Evolutionary conservation across 225 moss, liverwort and hornwort genomes (phyloP), one percentile per base, ranked within the genome.

Genomic region (Marchantia polymorpha): DNA sequence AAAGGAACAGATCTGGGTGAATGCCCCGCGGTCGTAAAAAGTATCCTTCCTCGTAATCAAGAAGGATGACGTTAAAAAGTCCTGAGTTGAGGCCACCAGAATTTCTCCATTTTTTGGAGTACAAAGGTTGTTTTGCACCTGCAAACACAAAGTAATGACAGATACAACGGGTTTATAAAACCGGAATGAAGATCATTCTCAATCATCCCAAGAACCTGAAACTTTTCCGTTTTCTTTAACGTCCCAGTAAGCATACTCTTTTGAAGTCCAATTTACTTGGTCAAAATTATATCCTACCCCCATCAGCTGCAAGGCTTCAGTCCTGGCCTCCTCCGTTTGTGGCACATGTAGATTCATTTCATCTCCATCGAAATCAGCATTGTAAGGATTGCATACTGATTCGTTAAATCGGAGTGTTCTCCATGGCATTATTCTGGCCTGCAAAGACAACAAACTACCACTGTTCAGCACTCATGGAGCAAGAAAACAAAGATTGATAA

Each of bases 331-430:
- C 89, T 99, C 97, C 70, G 94, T 99, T 87, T 99, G 97, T 78
- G 97, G 97, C 83, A 99, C 97, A 74, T 99, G 97, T 80, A 99
- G 83, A 80, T 99, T 99, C 97, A 99, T 99, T 84, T 99, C 97
- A 85, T 99, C 97, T 79, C 97, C 97, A 81, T 99, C 97, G 81
- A 99, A 99, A 85, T 99, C 97, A 69, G 97, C 97, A 90, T 99
- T 99, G 72, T 99, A 99, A 65, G 97, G 97, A 83, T 99, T 94
- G 83, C 97, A 99, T 51, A 99, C 94, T 54, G 94, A 94, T 83
- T 99, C 97, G 60, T 99, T 99, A 70, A 99, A 99, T 71, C 97
- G 81, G 25, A 99, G 89, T 20, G 97, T 99, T 77, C 97, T 91
- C 97, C 97, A 99, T 20, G 97, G 94, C 94, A 99, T 94, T 31